These are phyloP conservation scores for Fusarium zealandicum DNA, from an alignment of 2,329 filamentous ascomycete species.

Conservation along the genomic window DNA sequence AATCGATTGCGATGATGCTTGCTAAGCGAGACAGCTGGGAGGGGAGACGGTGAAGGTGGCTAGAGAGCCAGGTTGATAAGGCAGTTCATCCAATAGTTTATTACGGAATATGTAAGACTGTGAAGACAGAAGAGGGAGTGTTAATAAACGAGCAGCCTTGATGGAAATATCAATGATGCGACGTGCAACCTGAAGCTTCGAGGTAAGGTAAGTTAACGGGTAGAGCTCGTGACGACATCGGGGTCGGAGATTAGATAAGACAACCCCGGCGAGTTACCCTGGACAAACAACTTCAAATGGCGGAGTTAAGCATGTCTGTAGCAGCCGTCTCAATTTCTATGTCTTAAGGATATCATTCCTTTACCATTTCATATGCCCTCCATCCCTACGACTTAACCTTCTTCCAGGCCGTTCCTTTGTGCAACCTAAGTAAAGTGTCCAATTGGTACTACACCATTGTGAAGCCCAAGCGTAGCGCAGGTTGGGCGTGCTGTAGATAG, in stretches of 20 bases:
- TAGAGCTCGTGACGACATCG: conserved; percentile 36
- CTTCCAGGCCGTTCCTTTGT: not conserved
- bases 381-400: not conserved
- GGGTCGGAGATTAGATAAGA: conserved; percentile 37
- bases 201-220: conserved; percentile 13
- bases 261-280: conserved; percentile 16
- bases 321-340: no score
- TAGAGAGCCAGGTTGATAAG: not conserved
- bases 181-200: conserved; percentile 11
- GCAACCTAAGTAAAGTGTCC: not conserved
- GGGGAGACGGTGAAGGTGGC: conserved; percentile 13
- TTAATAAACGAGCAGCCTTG: not conserved
- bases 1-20: conserved; percentile 18
- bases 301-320: conserved; percentile 4
- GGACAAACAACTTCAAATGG: not conserved
- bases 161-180: conserved; percentile 30
- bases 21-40: conserved; percentile 29
- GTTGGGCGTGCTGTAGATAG: not conserved
- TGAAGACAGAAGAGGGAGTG: not conserved
- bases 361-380: not conserved
- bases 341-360: not conserved
- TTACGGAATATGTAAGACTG: not conserved
- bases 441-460: conserved; percentile 1
- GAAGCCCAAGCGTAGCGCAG: not conserved
- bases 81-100: conserved; percentile 10